Base-by-base conservation (phyloP, 1,284 basidiomycete species). In the Stereum hirsutum region DNA sequence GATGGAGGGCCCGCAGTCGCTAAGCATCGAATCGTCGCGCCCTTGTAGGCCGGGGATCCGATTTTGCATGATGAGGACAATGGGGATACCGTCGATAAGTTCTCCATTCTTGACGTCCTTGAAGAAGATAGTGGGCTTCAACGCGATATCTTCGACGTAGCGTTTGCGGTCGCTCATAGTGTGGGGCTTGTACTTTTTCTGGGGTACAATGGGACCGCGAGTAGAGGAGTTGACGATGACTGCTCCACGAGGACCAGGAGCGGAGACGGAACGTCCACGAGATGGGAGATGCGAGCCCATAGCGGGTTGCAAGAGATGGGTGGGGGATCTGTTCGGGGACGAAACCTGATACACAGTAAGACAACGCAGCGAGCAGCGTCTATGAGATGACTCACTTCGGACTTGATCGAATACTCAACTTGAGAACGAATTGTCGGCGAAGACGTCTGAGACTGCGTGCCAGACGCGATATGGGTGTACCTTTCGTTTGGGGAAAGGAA, bases 101-200 rank as follows among this genome's bases (percentile, higher is more conserved):
- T 76, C 73, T 1, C 57, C 54, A 2, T 78, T 72, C 44, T 66
- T 59, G 26, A 69, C 60, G 46, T 66, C 65, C 55, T 59, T 66
- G 55, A 87, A 87, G 50, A 73, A 70, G 46, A 87, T 77, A 0
- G 82, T 80, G 2, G 57, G 53, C 52, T 79, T 75, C 26, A 87
- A 64, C 1, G 67, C 53, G 27, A 79, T 74, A 39, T 84, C 78
- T 42, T 77, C 77, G 28, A 87, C 81, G 50, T 87, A 87, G 25
- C 82, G 76, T 28, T 76, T 73, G 26, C 74, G 70, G 55, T 87
- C 84, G 46, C 78, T 82, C 42, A 75, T 76, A 5, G 84, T 87
- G 52, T 81, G 78, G 1, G 83, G 84, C 47, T 73, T 73, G 55
- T 87, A 87, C 58, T 80, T 74, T 32, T 52, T 61, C 57, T 87